Conservation (phyloP, 2,329 filamentous ascomycete species). For the Capronia epimyces region DNA sequence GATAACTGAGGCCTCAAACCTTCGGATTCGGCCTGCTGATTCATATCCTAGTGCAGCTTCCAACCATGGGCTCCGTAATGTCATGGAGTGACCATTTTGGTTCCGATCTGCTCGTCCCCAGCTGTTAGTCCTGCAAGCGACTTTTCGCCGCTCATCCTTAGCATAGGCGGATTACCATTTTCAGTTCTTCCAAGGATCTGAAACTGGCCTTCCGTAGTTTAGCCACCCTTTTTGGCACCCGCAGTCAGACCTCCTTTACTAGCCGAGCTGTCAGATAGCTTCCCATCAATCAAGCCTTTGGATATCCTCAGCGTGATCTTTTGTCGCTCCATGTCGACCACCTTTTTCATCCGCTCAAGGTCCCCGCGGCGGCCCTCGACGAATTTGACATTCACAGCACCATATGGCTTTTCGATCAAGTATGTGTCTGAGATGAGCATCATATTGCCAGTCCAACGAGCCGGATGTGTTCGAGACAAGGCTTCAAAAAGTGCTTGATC, state of each 20-base stretch:
- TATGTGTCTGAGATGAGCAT: conserved; percentile 60
- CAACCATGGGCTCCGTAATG: background rate
- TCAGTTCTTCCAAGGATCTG: background rate
- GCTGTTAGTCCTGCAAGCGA: too few relatives aligned
- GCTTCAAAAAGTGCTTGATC: conserved; percentile 61
- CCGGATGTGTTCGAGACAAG: conserved; percentile 55
- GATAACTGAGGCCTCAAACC: background rate
- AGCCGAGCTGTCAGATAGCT: conserved; percentile 14
- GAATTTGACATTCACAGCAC: conserved; percentile 49
- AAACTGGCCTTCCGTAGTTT: background rate
- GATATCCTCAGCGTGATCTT: conserved; percentile 35
- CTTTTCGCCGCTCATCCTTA: background rate
- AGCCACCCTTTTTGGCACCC: conserved; percentile 23
- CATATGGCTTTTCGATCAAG: conserved; percentile 55
- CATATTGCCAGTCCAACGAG: conserved; percentile 53
- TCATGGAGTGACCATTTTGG: background rate
- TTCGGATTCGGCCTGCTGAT: background rate
- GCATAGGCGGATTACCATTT: background rate
- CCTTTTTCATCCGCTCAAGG: conserved; percentile 43
- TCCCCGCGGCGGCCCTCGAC: conserved; percentile 39
- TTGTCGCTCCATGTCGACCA: conserved; percentile 48
- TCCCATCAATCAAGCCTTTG: conserved; percentile 21
- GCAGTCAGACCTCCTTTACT: conserved; percentile 8
- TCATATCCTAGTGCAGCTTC: conserved; percentile 3
- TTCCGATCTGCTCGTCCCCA: too few relatives aligned